Base-by-base conservation (phyloP, 768 basidiomycete genomes). In the Epithele typhae region DNA sequence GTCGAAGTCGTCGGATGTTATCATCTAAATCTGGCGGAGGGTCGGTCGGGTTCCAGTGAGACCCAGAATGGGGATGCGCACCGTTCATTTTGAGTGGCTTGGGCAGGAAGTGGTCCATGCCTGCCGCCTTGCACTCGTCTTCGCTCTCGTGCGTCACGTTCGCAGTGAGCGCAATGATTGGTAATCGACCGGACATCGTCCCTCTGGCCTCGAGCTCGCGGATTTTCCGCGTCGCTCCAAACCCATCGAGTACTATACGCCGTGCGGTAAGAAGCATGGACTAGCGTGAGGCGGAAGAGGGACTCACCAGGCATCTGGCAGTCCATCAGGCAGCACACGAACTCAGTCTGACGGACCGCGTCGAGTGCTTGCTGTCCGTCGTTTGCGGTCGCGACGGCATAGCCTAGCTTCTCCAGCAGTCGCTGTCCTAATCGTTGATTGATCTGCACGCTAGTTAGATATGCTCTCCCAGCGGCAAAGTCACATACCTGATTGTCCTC, bases 101-200 rank as follows among this genome's bases (percentile, higher is more conserved):
- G 1, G 61, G 59, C 40, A 63, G 33, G 43, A 63, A 63, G 37
- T 55, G 53, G 34, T 63, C 59, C 61, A 63, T 63, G 8, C 61
- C 61, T 3, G 59, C 57, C 6, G 53, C 49, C 27, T 50, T 51
- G 43, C 61, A 63, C 39, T 55, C 55, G 17, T 41, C 51, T 44
- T 63, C 59, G 37, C 59, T 60, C 46, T 60, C 61, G 10, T 48
- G 37, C 35, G 57, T 63, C 22, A 63, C 61, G 25, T 63, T 63
- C 24, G 61, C 61, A 9, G 61, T 63, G 17, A 63, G 55, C 0
- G 61, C 61, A 37, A 63, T 51, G 51, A 63, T 55, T 11, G 59
- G 61, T 48, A 60, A 33, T 18, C 48, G 55, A 34, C 53, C 55
- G 10, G 53, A 45, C 4, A 63, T 36, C 18, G 46, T 46, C 30